A percentile compares a stretch with the other conserved stretches of the same genome.
phyloP scores from a whole-genome alignment of 1,284 basidiomycete species.

The Lentinus polychrous region DNA sequence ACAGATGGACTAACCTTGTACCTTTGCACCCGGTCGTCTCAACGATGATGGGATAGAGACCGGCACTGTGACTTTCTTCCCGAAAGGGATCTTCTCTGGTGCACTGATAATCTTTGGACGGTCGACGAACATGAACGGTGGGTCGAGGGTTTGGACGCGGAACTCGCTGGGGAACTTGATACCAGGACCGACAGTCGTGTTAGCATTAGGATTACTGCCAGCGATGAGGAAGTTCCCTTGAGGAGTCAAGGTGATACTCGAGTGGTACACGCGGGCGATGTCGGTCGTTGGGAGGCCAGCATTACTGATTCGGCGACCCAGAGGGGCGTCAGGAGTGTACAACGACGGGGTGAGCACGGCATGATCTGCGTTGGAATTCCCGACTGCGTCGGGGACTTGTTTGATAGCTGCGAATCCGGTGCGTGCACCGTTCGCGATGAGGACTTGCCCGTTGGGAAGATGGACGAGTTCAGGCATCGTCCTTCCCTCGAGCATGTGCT shows the following conservation, averaged over 20 bases:
- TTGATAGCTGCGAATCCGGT: constrained; percentile 42
- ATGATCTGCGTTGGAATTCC: constrained; percentile 42
- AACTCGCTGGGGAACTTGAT: constrained; percentile 35
- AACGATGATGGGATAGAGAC: constrained; percentile 27
- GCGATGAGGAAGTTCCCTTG: constrained; percentile 31
- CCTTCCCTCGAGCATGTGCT: constrained; percentile 24
- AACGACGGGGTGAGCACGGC: constrained; percentile 38
- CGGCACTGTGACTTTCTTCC: constrained; percentile 30
- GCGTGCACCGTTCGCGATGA: constrained; percentile 41
- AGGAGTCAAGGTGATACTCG: constrained; percentile 32
- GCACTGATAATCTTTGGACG: constrained; percentile 31
- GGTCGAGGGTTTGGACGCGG: constrained; percentile 40
- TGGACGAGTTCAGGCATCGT: constrained; percentile 45
- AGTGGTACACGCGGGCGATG: constrained; percentile 41
- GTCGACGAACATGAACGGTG: constrained; percentile 34
- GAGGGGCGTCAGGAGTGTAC: constrained; percentile 41
- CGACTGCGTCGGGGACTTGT: constrained; percentile 17
- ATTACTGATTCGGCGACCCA: constrained; percentile 40
- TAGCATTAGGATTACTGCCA: neutral
- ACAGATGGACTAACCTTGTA: constrained; percentile 29
- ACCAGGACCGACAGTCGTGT: constrained; percentile 5
- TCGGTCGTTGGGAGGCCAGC: constrained; percentile 38
- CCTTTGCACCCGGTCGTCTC: constrained; percentile 17
- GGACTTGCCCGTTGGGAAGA: constrained; percentile 44
- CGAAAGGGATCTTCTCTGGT: constrained; percentile 34